Percentiles rank a stretch among this genome's conserved stretches.
These are phyloP conservation scores for Chaetomium sp. DNA, from an alignment of 2,329 filamentous ascomycete genomes.

Conservation along the genomic window DNA sequence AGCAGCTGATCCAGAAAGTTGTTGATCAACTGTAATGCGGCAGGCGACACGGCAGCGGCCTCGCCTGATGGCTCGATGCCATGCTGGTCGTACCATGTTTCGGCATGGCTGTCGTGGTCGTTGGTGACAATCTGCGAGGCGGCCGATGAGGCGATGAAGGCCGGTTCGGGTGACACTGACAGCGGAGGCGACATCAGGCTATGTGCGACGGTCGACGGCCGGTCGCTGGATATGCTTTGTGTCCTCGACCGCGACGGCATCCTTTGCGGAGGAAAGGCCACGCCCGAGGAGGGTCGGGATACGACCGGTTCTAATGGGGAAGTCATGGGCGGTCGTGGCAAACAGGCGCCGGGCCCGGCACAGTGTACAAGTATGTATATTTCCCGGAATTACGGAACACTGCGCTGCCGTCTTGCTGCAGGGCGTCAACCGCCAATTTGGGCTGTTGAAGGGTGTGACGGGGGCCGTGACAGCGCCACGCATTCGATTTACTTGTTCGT, in stretches of 20 bases:
- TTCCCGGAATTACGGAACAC: conserved; percentile 11
- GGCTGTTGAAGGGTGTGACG: conserved; percentile 25
- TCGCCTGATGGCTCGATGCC: conserved; percentile 66
- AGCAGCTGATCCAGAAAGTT: conserved; percentile 91
- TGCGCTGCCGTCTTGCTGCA: conserved; percentile 20
- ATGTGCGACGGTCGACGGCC: conserved; percentile 62
- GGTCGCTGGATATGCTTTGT: conserved; percentile 71
- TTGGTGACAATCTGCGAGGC: conserved; percentile 91
- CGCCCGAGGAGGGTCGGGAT: conserved; percentile 37
- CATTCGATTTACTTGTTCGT: conserved; percentile 26
- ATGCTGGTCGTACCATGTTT: conserved; percentile 69
- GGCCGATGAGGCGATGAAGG: conserved; percentile 84
- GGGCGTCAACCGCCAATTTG: conserved; percentile 26
- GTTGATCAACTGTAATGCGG: conserved; percentile 79
- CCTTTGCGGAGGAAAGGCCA: conserved; percentile 36
- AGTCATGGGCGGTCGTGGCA: conserved; percentile 26
- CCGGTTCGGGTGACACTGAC: conserved; percentile 72
- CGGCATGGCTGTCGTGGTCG: conserved; percentile 75
- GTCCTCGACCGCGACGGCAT: conserved; percentile 49
- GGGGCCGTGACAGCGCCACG: conserved; percentile 27
- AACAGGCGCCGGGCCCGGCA: conserved; percentile 10
- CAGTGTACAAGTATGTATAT: conserved; percentile 19
- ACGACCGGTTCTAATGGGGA: conserved; percentile 34
- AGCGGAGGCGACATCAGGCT: conserved; percentile 67
- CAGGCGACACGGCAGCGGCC: conserved; percentile 70